Evolutionary conservation across 169 alveolate species (phyloP).

Genomic region (Perkinsus marinus): DNA sequence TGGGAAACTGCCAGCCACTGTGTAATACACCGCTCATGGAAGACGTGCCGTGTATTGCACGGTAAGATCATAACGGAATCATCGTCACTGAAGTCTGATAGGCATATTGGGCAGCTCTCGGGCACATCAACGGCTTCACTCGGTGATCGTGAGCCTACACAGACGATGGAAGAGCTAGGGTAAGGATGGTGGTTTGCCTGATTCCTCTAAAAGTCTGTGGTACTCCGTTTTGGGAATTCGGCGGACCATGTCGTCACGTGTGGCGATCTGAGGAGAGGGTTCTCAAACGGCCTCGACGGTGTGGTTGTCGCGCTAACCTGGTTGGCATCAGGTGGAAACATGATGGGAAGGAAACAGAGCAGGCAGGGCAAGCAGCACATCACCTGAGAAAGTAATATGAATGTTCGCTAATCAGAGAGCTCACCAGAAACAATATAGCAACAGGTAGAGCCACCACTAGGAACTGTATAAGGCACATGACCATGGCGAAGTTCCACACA

Average conservation of each 20-base stretch:
- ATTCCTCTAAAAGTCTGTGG: background rate
- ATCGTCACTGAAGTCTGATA: background rate
- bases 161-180: background rate
- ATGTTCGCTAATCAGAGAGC: background rate
- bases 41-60: background rate
- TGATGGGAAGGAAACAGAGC: background rate
- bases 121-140: background rate
- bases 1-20: background rate
- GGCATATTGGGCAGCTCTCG: background rate
- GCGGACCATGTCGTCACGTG: background rate
- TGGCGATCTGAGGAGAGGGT: background rate
- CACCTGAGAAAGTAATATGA: background rate
- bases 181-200: background rate
- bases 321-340: background rate
- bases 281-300: background rate
- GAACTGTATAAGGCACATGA: background rate
- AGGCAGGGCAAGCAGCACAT: background rate
- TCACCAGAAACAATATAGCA: background rate
- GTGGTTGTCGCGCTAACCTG: background rate
- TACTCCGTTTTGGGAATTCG: background rate
- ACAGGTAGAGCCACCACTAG: background rate
- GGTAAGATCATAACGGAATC: background rate
- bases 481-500: background rate
- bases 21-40: background rate
- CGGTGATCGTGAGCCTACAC: background rate